Evolutionary conservation across 805 yeast genomes (phyloP), one percentile per base, ranked within the genome.

Genomic region (Vanderwaltozyma yarrowii): DNA sequence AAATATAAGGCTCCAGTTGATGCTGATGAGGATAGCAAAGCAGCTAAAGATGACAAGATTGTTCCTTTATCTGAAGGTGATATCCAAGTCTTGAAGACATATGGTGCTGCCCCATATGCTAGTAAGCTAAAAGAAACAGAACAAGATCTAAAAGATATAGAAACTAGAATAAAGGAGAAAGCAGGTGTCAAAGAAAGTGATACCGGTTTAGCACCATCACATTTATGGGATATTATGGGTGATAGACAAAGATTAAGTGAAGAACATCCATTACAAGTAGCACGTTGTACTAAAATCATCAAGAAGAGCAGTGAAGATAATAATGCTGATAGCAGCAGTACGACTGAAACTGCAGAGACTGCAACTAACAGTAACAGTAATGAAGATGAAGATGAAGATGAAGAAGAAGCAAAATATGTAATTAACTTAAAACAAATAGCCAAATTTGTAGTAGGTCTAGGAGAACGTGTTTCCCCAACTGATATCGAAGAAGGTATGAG

Each of bases 401-500:
- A 87, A 45, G 89, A 81, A 54, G 87, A 84, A 59, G 70, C 89
- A 25, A 86, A 89, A 61, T 94, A 92, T 61, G 95, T 94, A 43
- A 92, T 92, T 58, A 94, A 92, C 64, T 80, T 92, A 60, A 92
- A 94, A 64, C 99, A 94, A 62, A 89, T 92, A 50, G 99, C 99
- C 45, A 92, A 92, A 62, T 92, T 92, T 57, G 96, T 92, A 32
- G 98, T 92, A 33, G 94, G 89, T 4, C 69, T 92, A 43, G 99
- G 97, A 34, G 96, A 94, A 60, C 77, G 95, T 46, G 96, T 92
- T 11, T 83, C 95, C 12, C 98, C 98, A 26, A 92, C 98, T 0
- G 99, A 92, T 71, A 88, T 92, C 40, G 98, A 92, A 65, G 98
- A 94, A 64, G 97, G 98, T 38, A 94, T 92, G 98, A 76, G 98